phyloP scores from a whole-genome alignment of 2,329 filamentous ascomycete species.

The Trichoderma citrinoviride region DNA sequence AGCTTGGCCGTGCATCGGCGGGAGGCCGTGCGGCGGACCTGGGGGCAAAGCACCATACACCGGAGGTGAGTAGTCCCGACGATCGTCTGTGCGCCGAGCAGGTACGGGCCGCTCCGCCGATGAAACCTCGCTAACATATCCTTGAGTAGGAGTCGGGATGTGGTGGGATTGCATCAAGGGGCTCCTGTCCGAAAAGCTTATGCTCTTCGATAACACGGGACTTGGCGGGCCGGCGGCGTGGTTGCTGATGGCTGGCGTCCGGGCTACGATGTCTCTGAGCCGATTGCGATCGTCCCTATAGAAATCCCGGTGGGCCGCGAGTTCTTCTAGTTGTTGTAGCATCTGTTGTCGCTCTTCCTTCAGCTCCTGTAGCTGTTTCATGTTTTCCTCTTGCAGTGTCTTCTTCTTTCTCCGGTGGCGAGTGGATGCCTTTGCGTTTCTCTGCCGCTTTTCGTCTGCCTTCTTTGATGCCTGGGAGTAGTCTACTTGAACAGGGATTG shows the following conservation, averaged over 20 bases:
- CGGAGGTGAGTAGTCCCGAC: constrained; percentile 42
- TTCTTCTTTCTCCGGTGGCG: constrained; percentile 79
- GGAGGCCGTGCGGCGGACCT: constrained; percentile 39
- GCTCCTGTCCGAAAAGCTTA: constrained; percentile 39
- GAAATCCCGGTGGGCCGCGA: constrained; percentile 65
- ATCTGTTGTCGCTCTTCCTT: constrained; percentile 68
- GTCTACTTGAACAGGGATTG: constrained; percentile 67
- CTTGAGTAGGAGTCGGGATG: constrained; percentile 31
- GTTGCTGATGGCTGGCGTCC: constrained; percentile 56
- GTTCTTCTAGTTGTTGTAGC: constrained; percentile 49
- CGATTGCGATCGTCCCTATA: constrained; percentile 72
- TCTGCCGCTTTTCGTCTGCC: constrained; percentile 79
- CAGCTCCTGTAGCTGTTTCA: constrained; percentile 65
- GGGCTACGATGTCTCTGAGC: constrained; percentile 62
- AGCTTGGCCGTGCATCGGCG: constrained; percentile 41
- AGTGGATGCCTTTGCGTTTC: constrained; percentile 82
- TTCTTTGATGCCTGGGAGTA: constrained; percentile 77
- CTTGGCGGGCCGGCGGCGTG: constrained; percentile 53
- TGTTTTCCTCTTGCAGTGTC: constrained; percentile 73
- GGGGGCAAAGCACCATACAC: constrained; percentile 40
- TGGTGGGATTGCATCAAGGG: constrained; percentile 32
- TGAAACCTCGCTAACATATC: constrained; percentile 43
- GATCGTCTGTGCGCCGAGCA: constrained; percentile 48
- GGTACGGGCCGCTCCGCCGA: constrained; percentile 47
- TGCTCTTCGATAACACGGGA: constrained; percentile 41